phyloP scores from a whole-genome alignment of 495 filamentous ascomycete species.

The Penicillium macrosclerotiorum region DNA sequence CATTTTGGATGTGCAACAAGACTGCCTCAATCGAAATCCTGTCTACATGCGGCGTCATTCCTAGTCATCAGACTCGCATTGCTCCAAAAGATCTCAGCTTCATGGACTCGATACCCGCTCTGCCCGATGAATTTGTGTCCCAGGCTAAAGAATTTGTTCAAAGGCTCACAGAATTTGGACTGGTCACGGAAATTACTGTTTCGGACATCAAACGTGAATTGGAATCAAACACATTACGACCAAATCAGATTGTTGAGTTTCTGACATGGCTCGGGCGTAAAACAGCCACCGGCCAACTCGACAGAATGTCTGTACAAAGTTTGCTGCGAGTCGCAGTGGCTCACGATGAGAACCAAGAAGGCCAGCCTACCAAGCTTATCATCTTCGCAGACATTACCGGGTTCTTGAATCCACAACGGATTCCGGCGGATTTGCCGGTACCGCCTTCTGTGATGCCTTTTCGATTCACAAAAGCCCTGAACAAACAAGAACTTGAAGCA shows the following conservation, averaged over 20 bases:
- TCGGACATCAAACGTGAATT: slow-evolving; percentile 82
- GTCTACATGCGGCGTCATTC: slow-evolving; percentile 80
- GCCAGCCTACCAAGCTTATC: slow-evolving; percentile 62
- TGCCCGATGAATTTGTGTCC: slow-evolving; percentile 70
- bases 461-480: slow-evolving; percentile 64
- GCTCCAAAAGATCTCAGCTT: slow-evolving; percentile 83
- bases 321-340: slow-evolving; percentile 81
- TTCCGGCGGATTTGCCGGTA: slow-evolving; percentile 78
- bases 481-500: slow-evolving; percentile 62
- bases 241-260: slow-evolving; percentile 74
- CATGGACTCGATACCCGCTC: slow-evolving; percentile 82
- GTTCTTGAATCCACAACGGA: slow-evolving; percentile 70
- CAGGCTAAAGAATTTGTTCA: slow-evolving; percentile 66
- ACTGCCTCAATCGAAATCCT: slow-evolving; percentile 79
- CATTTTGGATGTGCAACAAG: slow-evolving; percentile 90
- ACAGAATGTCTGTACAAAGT: slow-evolving; percentile 55
- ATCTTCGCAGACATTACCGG: slow-evolving; percentile 69
- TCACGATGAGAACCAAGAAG: slow-evolving; percentile 62
- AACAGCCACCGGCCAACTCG: slow-evolving; percentile 64
- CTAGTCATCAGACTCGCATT: slow-evolving; percentile 72
- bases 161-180: slow-evolving; percentile 72
- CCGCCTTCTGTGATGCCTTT: slow-evolving; percentile 83
- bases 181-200: slow-evolving; percentile 81
- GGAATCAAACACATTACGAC: slow-evolving; percentile 68
- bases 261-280: slow-evolving; percentile 76